Base-by-base conservation (phyloP, 2,329 filamentous ascomycete species). In the Colletotrichum lentis region DNA sequence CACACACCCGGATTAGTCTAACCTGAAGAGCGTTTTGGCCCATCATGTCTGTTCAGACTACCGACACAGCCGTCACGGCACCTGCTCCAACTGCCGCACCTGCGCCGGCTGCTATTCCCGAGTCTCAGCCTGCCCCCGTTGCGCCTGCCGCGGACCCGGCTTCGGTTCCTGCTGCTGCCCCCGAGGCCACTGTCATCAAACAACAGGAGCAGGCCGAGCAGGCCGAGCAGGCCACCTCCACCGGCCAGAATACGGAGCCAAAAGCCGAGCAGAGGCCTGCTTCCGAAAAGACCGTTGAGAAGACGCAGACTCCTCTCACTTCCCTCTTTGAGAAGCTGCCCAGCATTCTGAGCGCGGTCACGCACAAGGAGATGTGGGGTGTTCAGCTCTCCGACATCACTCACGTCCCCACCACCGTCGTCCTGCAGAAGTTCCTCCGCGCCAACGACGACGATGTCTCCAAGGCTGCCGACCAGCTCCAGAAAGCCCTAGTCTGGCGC, bases 351-450 rank as follows among this genome's bases (percentile, higher is more conserved):
- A 79, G 81, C 56, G 82, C 84, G 67, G 81, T 86, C 59, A 84
- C 80, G 18, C 85, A 97, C 79, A 81, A 81, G 59, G 94, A 97
- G 83, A 92, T 97, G 85, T 98, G 94, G 88, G 94, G 94, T 56
- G 88, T 97, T 62, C 82, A 86, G 39, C 87, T 97, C 52, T 79
- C 79, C 16, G 79, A 82, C 65, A 79, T 80, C 22, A 78, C 80
- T 47, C 85, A 93, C 73, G 84, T 94, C 60, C 92, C 92, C 62
- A 94, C 91, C 55, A 90, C 91, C 76, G 90, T 97, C 73, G 87
- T 97, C 59, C 84, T 97, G 56, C 93, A 97, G 77, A 98, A 97
- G 83, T 97, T 94, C 81, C 87, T 98, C 64, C 92, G 94, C 73
- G 95, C 94, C 77, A 97, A 97, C 77, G 88, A 90, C 70, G 90